These are phyloP conservation scores for Russula sp. DNA, from an alignment of 768 basidiomycete species.

Conservation along the genomic window DNA sequence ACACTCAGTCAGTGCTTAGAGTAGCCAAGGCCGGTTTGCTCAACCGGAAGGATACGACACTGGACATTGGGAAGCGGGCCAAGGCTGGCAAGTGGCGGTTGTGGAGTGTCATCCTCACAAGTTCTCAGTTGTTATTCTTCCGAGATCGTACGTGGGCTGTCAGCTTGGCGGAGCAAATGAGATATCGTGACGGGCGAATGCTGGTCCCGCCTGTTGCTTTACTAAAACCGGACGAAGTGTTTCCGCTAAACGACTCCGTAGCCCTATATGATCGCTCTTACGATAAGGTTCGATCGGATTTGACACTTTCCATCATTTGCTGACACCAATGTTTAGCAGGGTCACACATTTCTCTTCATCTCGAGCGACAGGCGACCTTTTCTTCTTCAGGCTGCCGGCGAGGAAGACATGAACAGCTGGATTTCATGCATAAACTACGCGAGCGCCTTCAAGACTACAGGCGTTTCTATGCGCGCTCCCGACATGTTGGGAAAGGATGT, in stretches of 20 bases:
- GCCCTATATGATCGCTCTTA: slow-evolving; percentile 79
- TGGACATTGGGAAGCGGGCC: slow-evolving; percentile 72
- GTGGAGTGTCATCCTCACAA: slow-evolving; percentile 81
- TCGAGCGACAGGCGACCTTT: slow-evolving; percentile 75
- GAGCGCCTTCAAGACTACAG: slow-evolving; percentile 81
- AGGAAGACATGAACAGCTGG: slow-evolving; percentile 82
- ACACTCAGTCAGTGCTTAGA: slow-evolving; percentile 44
- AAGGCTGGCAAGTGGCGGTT: slow-evolving; percentile 81
- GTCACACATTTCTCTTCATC: slow-evolving; percentile 70
- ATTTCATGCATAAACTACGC: slow-evolving; percentile 91
- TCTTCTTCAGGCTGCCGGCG: slow-evolving; percentile 66
- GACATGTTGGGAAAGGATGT: slow-evolving; percentile 66
- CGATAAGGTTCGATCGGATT: slow-evolving; percentile 51
- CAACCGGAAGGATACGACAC: slow-evolving; percentile 71
- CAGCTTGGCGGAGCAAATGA: slow-evolving; percentile 40
- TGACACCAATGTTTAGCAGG: neutral
- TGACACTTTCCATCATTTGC: neutral
- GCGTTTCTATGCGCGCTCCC: slow-evolving; percentile 71
- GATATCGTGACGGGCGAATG: slow-evolving; percentile 32
- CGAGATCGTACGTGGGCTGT: slow-evolving; percentile 59
- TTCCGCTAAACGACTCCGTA: slow-evolving; percentile 70
- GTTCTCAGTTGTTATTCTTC: slow-evolving; percentile 88
- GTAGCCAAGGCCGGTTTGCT: slow-evolving; percentile 79
- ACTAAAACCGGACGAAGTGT: slow-evolving; percentile 78
- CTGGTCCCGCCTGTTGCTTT: slow-evolving; percentile 37